These are phyloP conservation scores for Agastache rugosa DNA, from an alignment of 257 asterid genomes.

Conservation along the genomic window DNA sequence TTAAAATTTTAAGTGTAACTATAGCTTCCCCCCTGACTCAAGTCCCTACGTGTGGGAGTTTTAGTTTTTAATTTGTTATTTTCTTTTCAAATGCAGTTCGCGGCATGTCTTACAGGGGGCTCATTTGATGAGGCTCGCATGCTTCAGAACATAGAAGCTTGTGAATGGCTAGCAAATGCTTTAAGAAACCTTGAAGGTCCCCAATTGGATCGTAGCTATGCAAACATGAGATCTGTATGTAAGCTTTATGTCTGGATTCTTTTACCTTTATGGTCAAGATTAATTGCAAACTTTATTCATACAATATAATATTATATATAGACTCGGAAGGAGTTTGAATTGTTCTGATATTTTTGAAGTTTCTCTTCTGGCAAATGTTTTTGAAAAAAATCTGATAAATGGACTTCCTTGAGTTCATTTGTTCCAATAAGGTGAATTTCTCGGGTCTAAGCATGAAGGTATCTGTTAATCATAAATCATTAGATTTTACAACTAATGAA, in stretches of 20 bases:
- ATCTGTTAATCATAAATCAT: background rate
- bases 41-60: conserved; percentile 26
- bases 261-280: conserved; percentile 20
- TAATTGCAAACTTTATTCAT: conserved; percentile 27
- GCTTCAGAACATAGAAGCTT: conserved; percentile 97
- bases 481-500: conserved; percentile 53
- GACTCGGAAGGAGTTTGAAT: conserved; percentile 25
- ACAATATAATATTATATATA: conserved; percentile 9
- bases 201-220: conserved; percentile 74
- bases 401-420: background rate
- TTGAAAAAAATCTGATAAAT: conserved; percentile 1
- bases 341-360: conserved; percentile 26
- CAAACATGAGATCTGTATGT: conserved; percentile 84
- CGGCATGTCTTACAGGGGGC: conserved; percentile 81
- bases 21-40: conserved; percentile 1
- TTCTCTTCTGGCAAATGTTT: conserved; percentile 20
- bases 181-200: conserved; percentile 80
- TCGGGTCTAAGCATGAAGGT: background rate
- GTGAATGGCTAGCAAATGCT: conserved; percentile 94
- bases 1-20: conserved; percentile 16
- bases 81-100: conserved; percentile 65
- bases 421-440: conserved; percentile 23
- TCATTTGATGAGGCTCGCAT: conserved; percentile 94
- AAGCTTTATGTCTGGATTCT: conserved; percentile 27
- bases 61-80: conserved; percentile 34